Evolutionary conservation across 2,329 filamentous ascomycete species (phyloP), one percentile per base, ranked within the genome.

Genomic region (Cladobotryum protrusum): DNA sequence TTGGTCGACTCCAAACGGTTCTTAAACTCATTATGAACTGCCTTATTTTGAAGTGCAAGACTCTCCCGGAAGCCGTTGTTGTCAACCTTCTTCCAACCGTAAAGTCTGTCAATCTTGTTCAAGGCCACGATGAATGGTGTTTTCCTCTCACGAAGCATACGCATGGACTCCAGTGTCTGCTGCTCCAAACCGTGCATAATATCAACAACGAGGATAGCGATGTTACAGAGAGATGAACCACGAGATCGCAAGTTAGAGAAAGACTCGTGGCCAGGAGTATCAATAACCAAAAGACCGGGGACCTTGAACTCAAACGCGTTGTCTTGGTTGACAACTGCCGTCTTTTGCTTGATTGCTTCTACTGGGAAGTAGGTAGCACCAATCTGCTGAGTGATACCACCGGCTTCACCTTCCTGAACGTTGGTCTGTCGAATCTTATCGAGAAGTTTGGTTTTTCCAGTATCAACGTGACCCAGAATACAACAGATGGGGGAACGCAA

Each of bases 401-500:
- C 95, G 37, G 93, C 95, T 81, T 99, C 93, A 63, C 93, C 93
- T 72, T 97, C 93, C 67, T 99, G 95, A 34, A 99, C 93, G 66
- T 99, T 97, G 51, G 93, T 97, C 71, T 96, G 90, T 63, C 93
- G 87, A 64, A 99, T 89, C 76, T 99, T 99, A 77, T 99, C 93
- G 52, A 99, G 80, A 56, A 99, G 77, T 75, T 97, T 99, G n/a
- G 93, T 99, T 77, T 99, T 99, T 69, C 93, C 93, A 42, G 95
- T 99, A 84, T 99, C 93, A 81, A 99, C 93, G 82, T 99, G 93
- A 63, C 93, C 93, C 57, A 99, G 83, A 80, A 99, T 99, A 86
- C 92, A 97, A 79, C 93, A 97, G 72, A 99, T 99, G 47, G 93
- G 93, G 37, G 93, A 97, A 52, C 93, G 89, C 50, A 99, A 81